These are phyloP conservation scores for Exophiala sideris DNA, from an alignment of 2,329 filamentous ascomycete genomes.

Conservation along the genomic window DNA sequence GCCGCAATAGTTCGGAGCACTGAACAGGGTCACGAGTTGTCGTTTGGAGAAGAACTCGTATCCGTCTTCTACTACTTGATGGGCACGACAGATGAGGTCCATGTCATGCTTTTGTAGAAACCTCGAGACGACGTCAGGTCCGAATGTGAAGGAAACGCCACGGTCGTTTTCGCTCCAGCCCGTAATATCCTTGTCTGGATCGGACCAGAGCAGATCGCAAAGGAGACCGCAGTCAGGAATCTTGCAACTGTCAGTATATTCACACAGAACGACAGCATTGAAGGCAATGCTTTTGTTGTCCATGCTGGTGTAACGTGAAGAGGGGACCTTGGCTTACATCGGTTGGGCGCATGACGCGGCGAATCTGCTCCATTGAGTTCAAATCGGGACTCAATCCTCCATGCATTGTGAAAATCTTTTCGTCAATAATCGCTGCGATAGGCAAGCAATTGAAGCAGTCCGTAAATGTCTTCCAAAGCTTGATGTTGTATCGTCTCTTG, in stretches of 20 bases:
- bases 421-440: constrained; percentile 97
- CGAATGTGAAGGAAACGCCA: constrained; percentile 97
- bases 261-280: background rate
- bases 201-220: constrained; percentile 96
- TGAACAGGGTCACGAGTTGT: constrained; percentile 95
- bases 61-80: constrained; percentile 97
- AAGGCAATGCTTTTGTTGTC: background rate
- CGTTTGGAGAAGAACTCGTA: constrained; percentile 99
- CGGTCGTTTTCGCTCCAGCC: constrained; percentile 99
- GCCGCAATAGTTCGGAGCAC: constrained; percentile 97
- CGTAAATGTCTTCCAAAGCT: constrained; percentile 99
- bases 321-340: constrained; percentile 67
- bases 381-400: constrained; percentile 94
- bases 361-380: constrained; percentile 99
- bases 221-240: constrained; percentile 97
- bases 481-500: constrained; percentile 99
- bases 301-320: background rate
- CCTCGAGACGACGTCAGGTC: constrained; percentile 91
- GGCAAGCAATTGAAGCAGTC: constrained; percentile 99
- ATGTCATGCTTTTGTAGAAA: constrained; percentile 99
- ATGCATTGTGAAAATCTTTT: constrained; percentile 99
- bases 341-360: constrained; percentile 96
- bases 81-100: constrained; percentile 97
- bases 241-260: constrained; percentile 47
- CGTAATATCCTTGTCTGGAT: constrained; percentile 98